Percentiles rank a stretch among this genome's conserved stretches.
Conservation (phyloP, 169 alveolate genomes). For the Plasmodium vivax region DNA sequence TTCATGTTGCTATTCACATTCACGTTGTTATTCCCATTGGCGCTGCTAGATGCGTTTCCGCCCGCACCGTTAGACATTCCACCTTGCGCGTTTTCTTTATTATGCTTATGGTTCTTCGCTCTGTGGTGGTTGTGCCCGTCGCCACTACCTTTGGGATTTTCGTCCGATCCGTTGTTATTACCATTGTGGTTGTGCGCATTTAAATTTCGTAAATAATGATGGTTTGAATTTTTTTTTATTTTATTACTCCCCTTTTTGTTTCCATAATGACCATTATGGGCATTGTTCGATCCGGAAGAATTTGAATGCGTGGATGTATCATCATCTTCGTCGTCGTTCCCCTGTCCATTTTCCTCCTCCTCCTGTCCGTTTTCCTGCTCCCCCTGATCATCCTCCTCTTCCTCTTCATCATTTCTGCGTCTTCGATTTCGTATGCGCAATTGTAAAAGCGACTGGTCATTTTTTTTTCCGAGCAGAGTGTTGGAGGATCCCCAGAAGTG, state of each 20-base stretch:
- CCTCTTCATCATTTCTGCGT: conserved; percentile 5
- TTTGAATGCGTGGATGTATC: neutral
- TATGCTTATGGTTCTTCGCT: conserved; percentile 17
- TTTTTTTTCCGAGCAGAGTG: conserved; percentile 2
- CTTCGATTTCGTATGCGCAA: neutral
- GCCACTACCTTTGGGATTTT: neutral
- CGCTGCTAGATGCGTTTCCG: neutral
- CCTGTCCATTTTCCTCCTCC: conserved; percentile 2
- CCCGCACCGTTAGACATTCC: conserved; percentile 10
- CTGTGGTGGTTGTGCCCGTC: neutral
- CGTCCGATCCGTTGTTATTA: neutral
- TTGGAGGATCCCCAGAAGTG: neutral
- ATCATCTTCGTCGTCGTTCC: neutral
- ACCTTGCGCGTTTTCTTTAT: conserved; percentile 22
- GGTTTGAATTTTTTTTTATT: neutral
- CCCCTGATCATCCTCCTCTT: neutral
- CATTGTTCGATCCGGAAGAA: neutral
- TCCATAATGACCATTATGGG: neutral
- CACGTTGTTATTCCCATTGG: neutral
- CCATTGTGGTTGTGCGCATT: conserved; percentile 1
- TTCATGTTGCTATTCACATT: neutral
- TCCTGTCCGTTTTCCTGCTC: neutral
- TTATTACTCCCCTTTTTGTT: neutral
- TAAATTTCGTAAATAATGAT: neutral
- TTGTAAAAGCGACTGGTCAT: conserved; percentile 15